phyloP scores from a whole-genome alignment of 2,329 filamentous ascomycete species.

The Diaporthe capsici region DNA sequence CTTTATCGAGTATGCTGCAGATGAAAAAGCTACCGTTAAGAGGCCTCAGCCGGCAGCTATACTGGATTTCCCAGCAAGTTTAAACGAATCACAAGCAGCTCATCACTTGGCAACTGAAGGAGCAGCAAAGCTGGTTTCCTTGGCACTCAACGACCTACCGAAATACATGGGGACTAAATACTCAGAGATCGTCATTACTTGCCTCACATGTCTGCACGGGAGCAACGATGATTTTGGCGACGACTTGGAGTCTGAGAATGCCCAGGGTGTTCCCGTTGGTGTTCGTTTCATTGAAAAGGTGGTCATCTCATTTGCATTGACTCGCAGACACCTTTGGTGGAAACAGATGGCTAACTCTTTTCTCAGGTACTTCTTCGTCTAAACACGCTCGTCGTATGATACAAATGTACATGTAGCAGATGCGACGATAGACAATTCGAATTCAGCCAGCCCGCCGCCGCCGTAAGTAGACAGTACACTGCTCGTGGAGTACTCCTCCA shows the following conservation, averaged over 20 bases:
- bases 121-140: not conserved
- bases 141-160: not conserved
- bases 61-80: not conserved
- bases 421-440: too few species aligned
- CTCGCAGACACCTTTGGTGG: not conserved
- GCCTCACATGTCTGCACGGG: not conserved
- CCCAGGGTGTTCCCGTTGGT: not conserved
- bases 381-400: not conserved
- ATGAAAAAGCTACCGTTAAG: not conserved
- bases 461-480: too few species aligned
- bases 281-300: conserved; percentile 9
- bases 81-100: not conserved
- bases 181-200: not conserved
- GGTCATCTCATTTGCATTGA: not conserved
- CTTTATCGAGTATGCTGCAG: not conserved
- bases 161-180: conserved; percentile 6
- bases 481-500: too few species aligned
- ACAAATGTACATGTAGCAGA: not conserved
- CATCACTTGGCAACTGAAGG: not conserved
- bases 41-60: not conserved
- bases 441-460: too few species aligned
- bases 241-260: not conserved
- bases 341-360: not conserved
- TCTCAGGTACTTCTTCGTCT: conserved; percentile 1
- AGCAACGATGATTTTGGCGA: not conserved